Base-by-base conservation (phyloP, 768 basidiomycete species). In the Megacollybia marginata region DNA sequence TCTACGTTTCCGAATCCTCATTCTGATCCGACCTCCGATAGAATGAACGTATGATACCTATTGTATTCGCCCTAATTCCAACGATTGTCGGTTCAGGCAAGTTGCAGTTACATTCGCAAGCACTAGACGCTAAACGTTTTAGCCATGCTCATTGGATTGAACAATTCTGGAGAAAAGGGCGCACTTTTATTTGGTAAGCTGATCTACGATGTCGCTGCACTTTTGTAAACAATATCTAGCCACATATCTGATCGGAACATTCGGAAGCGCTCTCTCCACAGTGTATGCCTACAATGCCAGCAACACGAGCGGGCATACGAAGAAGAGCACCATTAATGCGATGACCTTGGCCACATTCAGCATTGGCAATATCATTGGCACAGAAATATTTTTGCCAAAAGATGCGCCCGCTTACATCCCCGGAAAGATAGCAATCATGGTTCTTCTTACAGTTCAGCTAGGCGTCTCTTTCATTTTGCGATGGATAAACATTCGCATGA, bases 301-400 rank as follows among this genome's bases (percentile, higher is more conserved):
- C 48, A 83, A 85, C 59, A 83, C 76, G 0, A 74, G 74, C 33
- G 80, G 80, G 0, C 78, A 82, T 47, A 84, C 82, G 6, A 84
- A 85, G 69, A 85, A 84, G 67, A 75, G 78, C 52, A 83, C 81
- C 1, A 72, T 82, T 54, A 82, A 82, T 48, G 75, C 79, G 4
- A 68, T 82, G 71, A 82, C 79, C 2, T 62, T 82, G 18, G 69
- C 71, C 4, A 64, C 76, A 0, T 82, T 83, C 57, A 70, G 71
- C 44, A 52, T 79, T 16, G 79, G 82, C 15, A 83, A 83, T 56
- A 79, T 82, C 44, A 69, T 81, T 49, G 83, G 84, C 5, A 72
- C 79, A 0, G 74, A 79, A 58, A 81, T 83, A 31, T 81, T 86
- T 57, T 78, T 75, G 32, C 76, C 82, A 0, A 72, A 76, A 53